Conservation (phyloP, 2,329 filamentous ascomycete species). For the Clonostachys rosea region DNA sequence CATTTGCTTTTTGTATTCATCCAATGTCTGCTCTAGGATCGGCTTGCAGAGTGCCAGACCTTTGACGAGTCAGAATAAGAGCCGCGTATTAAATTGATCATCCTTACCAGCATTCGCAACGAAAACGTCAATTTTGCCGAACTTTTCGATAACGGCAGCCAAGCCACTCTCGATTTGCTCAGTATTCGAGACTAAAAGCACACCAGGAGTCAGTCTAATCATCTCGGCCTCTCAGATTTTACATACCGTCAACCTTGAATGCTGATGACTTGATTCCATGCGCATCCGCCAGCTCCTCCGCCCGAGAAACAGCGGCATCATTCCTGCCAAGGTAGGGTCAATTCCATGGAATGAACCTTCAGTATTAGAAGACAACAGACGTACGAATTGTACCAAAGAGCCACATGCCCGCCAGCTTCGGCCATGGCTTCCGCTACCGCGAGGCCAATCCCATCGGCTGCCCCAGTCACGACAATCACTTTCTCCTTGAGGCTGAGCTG, state of each 20-base stretch:
- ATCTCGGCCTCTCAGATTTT: neutral
- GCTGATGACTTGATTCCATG: slow-evolving; percentile 29
- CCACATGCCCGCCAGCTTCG: slow-evolving; percentile 36
- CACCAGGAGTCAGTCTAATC: neutral
- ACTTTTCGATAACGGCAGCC: slow-evolving; percentile 25
- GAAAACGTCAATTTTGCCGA: slow-evolving; percentile 35
- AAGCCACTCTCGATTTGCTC: slow-evolving; percentile 25
- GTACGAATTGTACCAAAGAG: slow-evolving; percentile 21
- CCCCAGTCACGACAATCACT: slow-evolving; percentile 36
- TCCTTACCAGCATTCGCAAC: slow-evolving; percentile 33
- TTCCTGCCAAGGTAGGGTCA: slow-evolving; percentile 6
- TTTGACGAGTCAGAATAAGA: neutral
- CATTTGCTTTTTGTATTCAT: slow-evolving; percentile 45
- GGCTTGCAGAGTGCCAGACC: slow-evolving; percentile 49
- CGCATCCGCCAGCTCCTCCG: slow-evolving; percentile 19
- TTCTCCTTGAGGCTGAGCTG: slow-evolving; percentile 35
- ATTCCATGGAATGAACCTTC: no score
- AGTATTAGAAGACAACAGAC: slow-evolving; percentile 1
- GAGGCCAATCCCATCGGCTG: slow-evolving; percentile 37
- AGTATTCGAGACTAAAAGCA: slow-evolving; percentile 31
- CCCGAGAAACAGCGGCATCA: slow-evolving; percentile 25
- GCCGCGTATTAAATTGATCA: neutral
- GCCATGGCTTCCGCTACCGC: slow-evolving; percentile 38
- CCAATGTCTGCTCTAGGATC: slow-evolving; percentile 45
- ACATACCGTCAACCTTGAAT: slow-evolving; percentile 35